phyloP scores from a whole-genome alignment of 2,329 filamentous ascomycete genomes.

The Cordyceps tenuipes region DNA sequence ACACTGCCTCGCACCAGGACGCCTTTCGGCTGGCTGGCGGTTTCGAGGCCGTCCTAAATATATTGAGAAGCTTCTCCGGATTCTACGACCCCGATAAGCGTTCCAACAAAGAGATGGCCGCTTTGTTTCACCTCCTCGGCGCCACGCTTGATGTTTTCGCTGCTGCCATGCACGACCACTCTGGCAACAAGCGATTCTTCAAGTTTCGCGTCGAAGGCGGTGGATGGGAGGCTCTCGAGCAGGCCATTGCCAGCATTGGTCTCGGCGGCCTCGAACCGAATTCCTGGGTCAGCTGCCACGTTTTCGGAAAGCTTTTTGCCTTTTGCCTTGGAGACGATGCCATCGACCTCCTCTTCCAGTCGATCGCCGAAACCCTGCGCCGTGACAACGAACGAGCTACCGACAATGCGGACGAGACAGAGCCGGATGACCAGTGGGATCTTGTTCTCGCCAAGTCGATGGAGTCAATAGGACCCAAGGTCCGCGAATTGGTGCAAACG shows the following conservation, averaged over 20 bases:
- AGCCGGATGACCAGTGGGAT: slow-evolving; percentile 30
- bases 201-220: slow-evolving; percentile 64
- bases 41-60: slow-evolving; percentile 64
- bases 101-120: slow-evolving; percentile 52
- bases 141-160: slow-evolving; percentile 66
- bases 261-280: slow-evolving; percentile 59
- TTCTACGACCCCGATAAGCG: slow-evolving; percentile 64
- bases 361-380: slow-evolving; percentile 31
- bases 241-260: slow-evolving; percentile 61
- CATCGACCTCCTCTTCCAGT: slow-evolving; percentile 59
- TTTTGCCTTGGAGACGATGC: slow-evolving; percentile 74
- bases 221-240: slow-evolving; percentile 71
- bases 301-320: slow-evolving; percentile 75
- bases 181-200: slow-evolving; percentile 85
- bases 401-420: slow-evolving; percentile 24
- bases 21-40: slow-evolving; percentile 74
- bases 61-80: slow-evolving; percentile 62
- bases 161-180: slow-evolving; percentile 66
- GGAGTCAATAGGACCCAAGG: slow-evolving; percentile 29
- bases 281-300: slow-evolving; percentile 57
- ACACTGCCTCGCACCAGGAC: slow-evolving; percentile 54
- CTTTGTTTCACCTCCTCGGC: slow-evolving; percentile 62
- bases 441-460: slow-evolving; percentile 29
- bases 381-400: slow-evolving; percentile 21
- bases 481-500: slow-evolving; percentile 41